phyloP scores from a whole-genome alignment of 2,329 filamentous ascomycete species.

The Fusarium buxicola region DNA sequence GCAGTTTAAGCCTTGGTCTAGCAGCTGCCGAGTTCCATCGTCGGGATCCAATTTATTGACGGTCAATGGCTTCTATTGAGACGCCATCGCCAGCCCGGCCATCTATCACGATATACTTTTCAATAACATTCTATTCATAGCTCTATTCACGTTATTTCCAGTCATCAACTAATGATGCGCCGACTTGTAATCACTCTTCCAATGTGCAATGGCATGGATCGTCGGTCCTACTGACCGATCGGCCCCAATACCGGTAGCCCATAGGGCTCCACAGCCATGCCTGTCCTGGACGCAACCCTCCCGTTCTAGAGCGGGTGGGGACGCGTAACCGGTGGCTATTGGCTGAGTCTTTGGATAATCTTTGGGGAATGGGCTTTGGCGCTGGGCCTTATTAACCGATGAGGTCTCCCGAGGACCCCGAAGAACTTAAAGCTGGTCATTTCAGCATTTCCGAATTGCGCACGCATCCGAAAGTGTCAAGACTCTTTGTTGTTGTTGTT shows the following conservation, averaged over 20 bases:
- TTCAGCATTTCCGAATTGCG: not conserved
- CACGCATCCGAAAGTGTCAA: conserved; percentile 9
- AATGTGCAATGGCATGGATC: not conserved
- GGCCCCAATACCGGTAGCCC: conserved; percentile 1
- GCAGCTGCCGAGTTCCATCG: not conserved
- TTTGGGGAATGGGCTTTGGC: conserved; percentile 18
- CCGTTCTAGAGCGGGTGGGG: conserved; percentile 26
- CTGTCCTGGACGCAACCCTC: conserved; percentile 12
- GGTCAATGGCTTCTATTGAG: conserved; percentile 18
- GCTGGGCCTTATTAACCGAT: conserved; percentile 4
- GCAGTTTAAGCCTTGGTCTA: conserved; percentile 12
- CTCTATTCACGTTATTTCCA: not conserved
- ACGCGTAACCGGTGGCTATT: conserved; percentile 14
- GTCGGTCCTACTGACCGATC: not conserved
- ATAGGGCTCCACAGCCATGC: not conserved
- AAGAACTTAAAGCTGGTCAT: not conserved
- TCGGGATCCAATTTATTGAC: conserved; percentile 5
- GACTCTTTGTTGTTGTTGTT: not conserved
- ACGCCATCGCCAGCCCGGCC: not conserved
- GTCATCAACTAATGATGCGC: not conserved
- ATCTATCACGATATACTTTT: not conserved
- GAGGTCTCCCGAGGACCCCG: not conserved
- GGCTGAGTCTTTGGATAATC: conserved; percentile 21
- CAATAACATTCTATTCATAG: not conserved
- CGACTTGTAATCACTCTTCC: not conserved